phyloP scores from a whole-genome alignment of 192 early-diverging fungal species.

The Coemansia sp. region DNA sequence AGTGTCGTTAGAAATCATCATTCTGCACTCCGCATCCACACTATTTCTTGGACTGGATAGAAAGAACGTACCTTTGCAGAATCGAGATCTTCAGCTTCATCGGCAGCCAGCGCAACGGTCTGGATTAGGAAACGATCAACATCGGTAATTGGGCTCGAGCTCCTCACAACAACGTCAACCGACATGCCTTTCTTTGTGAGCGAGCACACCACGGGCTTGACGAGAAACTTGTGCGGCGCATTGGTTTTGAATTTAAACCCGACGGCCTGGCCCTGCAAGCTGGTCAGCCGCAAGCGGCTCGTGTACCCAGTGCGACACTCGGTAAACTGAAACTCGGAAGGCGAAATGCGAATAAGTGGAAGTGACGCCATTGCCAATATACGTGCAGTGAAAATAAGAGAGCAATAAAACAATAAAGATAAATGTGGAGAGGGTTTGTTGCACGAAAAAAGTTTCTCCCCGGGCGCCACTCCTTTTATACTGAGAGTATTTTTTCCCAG shows the following conservation, averaged over 20 bases:
- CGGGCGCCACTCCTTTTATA: background rate
- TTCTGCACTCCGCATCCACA: background rate
- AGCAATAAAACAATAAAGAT: background rate
- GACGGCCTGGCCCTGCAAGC: conserved; percentile 44
- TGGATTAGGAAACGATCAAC: conserved; percentile 61
- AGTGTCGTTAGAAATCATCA: no score
- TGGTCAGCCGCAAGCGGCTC: conserved; percentile 53
- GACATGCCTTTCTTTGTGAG: conserved; percentile 44
- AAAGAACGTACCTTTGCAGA: conserved; percentile 54
- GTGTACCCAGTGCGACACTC: conserved; percentile 48
- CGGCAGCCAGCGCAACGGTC: conserved; percentile 50
- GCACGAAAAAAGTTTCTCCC: no score
- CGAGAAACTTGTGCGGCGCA: conserved; percentile 59
- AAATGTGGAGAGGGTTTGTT: background rate
- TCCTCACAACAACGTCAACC: conserved; percentile 56
- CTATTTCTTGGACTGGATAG: background rate
- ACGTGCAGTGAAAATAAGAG: background rate
- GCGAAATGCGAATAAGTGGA: conserved; percentile 54
- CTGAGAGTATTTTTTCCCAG: background rate
- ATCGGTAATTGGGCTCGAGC: conserved; percentile 46
- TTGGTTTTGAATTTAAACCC: conserved; percentile 66
- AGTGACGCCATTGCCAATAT: conserved; percentile 21
- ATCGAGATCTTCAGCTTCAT: conserved; percentile 50
- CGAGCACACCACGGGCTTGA: conserved; percentile 57
- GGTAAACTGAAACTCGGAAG: conserved; percentile 55